A percentile compares a stretch with the other conserved stretches of the same genome.
phyloP scores from a whole-genome alignment of 2,329 filamentous ascomycete species.

The Aspergillus sp. region DNA sequence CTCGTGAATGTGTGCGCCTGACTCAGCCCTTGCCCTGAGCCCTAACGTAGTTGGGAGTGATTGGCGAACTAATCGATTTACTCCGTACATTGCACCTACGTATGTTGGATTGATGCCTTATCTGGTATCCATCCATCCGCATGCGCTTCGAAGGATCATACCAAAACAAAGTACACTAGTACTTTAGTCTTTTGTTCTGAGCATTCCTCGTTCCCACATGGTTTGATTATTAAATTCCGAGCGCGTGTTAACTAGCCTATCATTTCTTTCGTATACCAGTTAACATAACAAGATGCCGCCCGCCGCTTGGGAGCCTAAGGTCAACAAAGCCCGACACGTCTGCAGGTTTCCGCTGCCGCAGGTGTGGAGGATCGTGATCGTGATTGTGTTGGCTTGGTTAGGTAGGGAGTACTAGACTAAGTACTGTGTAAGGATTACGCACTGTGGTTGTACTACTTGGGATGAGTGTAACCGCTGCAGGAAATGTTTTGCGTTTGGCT shows the following conservation, averaged over 20 bases:
- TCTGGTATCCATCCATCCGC: neutral
- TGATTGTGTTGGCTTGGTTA: too few species aligned
- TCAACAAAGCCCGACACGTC: neutral
- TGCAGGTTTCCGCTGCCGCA: neutral
- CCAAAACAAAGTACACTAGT: neutral
- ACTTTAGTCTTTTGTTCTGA: neutral
- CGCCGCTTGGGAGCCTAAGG: too few species aligned
- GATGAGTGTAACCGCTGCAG: too few species aligned
- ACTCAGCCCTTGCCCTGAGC: conserved; percentile 19
- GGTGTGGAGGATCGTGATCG: neutral
- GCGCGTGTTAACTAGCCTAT: neutral
- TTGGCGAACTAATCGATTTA: neutral
- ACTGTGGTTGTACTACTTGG: too few species aligned
- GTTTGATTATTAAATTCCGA: neutral
- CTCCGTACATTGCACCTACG: neutral
- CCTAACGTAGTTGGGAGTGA: neutral
- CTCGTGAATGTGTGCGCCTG: conserved; percentile 12
- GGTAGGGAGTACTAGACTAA: neutral
- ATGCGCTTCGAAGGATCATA: neutral
- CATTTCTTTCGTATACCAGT: neutral
- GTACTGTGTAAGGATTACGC: neutral
- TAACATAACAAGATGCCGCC: too few species aligned
- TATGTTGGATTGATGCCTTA: conserved; percentile 2
- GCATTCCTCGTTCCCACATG: neutral
- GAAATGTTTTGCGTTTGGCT: too few species aligned